Conservation (phyloP, 495 filamentous ascomycete genomes). For the Daldinia bambusicola region DNA sequence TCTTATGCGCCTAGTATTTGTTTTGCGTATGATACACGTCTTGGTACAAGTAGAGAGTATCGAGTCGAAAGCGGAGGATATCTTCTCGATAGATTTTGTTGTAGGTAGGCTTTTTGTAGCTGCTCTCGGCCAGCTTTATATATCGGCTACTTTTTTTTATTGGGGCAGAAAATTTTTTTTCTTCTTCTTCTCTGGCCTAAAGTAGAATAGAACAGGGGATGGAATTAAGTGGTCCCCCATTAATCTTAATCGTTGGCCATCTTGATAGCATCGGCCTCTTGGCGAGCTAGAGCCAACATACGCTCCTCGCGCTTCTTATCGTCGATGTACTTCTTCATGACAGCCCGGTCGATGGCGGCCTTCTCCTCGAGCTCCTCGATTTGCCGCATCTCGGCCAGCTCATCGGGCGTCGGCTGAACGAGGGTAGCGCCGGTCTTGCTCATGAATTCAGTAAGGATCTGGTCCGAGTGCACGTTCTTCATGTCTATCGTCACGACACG, state of each 20-base stretch:
- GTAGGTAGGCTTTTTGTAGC: conserved; percentile 6
- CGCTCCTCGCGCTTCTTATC: conserved; percentile 70
- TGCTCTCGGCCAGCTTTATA: neutral
- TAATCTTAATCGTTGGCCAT: conserved; percentile 42
- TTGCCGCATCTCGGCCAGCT: conserved; percentile 67
- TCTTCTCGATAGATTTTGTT: conserved; percentile 13
- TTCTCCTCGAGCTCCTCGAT: conserved; percentile 66
- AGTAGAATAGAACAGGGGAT: neutral
- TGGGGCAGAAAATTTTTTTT: conserved; percentile 5
- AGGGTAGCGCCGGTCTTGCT: conserved; percentile 72
- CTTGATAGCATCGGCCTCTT: conserved; percentile 49
- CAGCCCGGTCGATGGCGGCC: conserved; percentile 66
- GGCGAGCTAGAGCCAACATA: conserved; percentile 45
- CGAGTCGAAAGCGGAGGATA: conserved; percentile 2
- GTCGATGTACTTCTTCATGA: conserved; percentile 69
- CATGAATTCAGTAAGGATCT: conserved; percentile 77
- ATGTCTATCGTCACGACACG: conserved; percentile 67
- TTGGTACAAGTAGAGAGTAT: conserved; percentile 27
- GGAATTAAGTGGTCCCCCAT: neutral
- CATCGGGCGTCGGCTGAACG: conserved; percentile 68
- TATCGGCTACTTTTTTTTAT: neutral
- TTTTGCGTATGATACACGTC: conserved; percentile 39
- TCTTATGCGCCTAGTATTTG: conserved; percentile 23
- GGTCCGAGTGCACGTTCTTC: conserved; percentile 66
- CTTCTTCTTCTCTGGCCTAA: neutral